Evolutionary conservation across 2,329 filamentous ascomycete species (phyloP), one percentile per base, ranked within the genome.

Genomic region (Cercospora sp.): DNA sequence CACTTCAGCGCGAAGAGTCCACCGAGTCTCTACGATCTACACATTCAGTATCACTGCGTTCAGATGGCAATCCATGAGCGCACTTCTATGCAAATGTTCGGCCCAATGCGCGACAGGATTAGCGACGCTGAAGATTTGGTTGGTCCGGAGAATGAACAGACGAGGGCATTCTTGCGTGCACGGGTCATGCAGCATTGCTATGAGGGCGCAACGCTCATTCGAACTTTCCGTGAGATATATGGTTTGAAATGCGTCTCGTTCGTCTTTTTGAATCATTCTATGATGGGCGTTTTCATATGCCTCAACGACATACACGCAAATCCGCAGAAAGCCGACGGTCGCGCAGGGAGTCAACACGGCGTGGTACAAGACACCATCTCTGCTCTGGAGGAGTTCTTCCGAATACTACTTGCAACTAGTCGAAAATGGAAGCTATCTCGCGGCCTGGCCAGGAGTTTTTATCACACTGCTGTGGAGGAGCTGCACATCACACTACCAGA

Each of bases 381-480:
- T 20, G 64, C 64, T 12, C 57, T 65, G 18, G 64, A 65, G n/a
- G 64, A 65, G 20, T 60, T 65, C 40, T 65, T 65, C 20, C 64
- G 64, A n/a, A 28, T 65, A 6, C 20, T 53, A 12, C 57, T 61
- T 2, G 57, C 64, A n/a, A 65, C 64, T 12, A 65, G 64, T 28
- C 36, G 58, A 12, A 51, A 57, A 51, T 65, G 64, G 64, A 60
- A 58, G 5, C 57, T 65, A 1, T 60, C 64, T 12, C 64, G 57
- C 8, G 64, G 64, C 12, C 26, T 65, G 23, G 42, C 58, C 5
- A 16, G 18, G n/a, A 61, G 36, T 7, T 42, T 58, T 7, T 65
- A 61, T 18, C 40, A 65, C 42, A 60, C 64, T 18, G 64, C 64
- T 13, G 60, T 57, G 3, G 62, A 58, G 28, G 62, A 64, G 16